Base-by-base conservation (phyloP, 768 basidiomycete species). In the Antrodiella citrinella region DNA sequence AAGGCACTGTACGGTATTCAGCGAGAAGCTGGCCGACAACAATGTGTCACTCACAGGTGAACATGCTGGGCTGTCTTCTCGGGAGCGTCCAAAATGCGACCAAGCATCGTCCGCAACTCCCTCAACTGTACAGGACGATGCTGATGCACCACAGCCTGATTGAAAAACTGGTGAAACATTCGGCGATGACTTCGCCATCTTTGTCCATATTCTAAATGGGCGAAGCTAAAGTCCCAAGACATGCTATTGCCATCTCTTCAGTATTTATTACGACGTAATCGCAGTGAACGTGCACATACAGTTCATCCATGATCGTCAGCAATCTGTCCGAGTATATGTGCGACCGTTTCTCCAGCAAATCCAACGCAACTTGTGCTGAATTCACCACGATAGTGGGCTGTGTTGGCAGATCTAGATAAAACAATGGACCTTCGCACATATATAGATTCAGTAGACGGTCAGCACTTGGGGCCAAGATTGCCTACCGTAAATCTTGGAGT, bases 311-410 rank as follows among this genome's bases (percentile, higher is more conserved):
- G 21, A 53, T 47, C 7, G 57, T 47, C 21, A 49, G 50, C 0
- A 57, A 49, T 41, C 64, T 49, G 24, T 62, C 61, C 0, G 64
- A 64, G 48, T 64, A 62, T 0, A 55, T 56, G 0, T 55, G 45
- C 21, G 58, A 57, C 2, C 61, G 55, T 38, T 57, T 65, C 41
- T 64, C 62, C 21, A 66, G 51, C 18, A 66, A 56, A 4, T 66
- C 65, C 0, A 35, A 20, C 15, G 59, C 59, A 1, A 56, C 55
- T 23, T 54, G 4, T 19, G 44, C 50, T 2, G 51, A 52, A 24
- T 26, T 20, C 7, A 47, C n/a, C 20, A 48, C 38, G 12, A 48
- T 38, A 3, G 22, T 39, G 12, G 51, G 51, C 18, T 43, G 15
- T 18, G 41, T 18, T 22, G 41, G 41, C 19, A 43, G 18, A 43